Base-by-base conservation (phyloP, 345 rosid genomes). In the Passiflora organensis region DNA sequence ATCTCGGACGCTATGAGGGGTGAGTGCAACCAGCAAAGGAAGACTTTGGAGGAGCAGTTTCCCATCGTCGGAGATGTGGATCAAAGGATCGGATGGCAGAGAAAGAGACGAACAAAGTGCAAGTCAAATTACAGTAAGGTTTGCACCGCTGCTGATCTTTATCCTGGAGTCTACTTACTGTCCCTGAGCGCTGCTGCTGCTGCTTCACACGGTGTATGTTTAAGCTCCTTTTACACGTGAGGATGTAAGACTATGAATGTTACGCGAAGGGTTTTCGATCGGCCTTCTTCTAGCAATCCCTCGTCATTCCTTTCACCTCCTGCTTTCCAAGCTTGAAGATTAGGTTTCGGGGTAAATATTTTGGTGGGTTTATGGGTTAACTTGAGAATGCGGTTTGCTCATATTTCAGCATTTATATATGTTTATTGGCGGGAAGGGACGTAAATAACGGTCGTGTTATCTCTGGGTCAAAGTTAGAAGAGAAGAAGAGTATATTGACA, bases 41-140 rank as follows among this genome's bases (percentile, higher is more conserved):
- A 84, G 57, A 82, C 65, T 74, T 84, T 89, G 64, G 97, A 89
- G 86, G 93, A 89, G 64, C 91, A 84, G 70, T 69, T 79, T 79
- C 95, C 97, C 97, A 89, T 89, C 75, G 72, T 15, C 11, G 53
- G 45, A 34, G 43, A 37, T 55, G 28, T 0, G 42, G 32, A 18
- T 4, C 1, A 20, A 53, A 19, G 0, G 38, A 49, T 39, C 54
- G 8, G 55, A 39, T n/a, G 45, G 53, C 6, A 13, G 37, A 13
- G 43, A 51, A 14, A 51, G n/a, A 14, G 18, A 14, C 47, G 18
- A 15, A 14, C 23, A 13, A 17, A 2, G 41, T 22, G 39, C 5
- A 28, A 17, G 59, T 42, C 48, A 25, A 41, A 36, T 17, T 5
- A 58, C 47, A 44, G 36, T 1, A 48, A 39, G 47, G 64, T 39